A percentile compares a stretch with the other conserved stretches of the same genome.
These are phyloP conservation scores for Kewa caespitosa DNA, from an alignment of 179 eudicot species.

Conservation along the genomic window DNA sequence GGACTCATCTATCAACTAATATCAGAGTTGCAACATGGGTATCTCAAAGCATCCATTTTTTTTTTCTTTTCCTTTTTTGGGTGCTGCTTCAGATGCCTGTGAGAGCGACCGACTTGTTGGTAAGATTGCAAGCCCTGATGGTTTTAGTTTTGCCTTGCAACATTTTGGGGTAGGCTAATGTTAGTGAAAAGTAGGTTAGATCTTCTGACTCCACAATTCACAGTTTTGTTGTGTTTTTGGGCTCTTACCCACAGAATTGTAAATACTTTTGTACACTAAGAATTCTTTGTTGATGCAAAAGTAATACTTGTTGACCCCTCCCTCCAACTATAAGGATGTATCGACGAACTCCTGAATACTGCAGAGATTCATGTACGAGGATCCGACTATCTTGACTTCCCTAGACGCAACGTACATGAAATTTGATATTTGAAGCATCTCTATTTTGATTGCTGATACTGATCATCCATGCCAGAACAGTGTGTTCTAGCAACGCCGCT, in stretches of 20 bases:
- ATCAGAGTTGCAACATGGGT: background rate
- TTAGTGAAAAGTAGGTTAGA: slow-evolving; percentile 8
- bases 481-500: no score
- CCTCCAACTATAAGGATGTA: background rate
- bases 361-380: no score
- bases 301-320: background rate
- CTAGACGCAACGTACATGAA: no score
- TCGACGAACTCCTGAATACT: slow-evolving; percentile 8
- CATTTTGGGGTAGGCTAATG: slow-evolving; percentile 18
- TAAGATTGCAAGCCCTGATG: slow-evolving; percentile 2
- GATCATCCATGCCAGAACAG: no score
- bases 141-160: background rate
- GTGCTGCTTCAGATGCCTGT: slow-evolving; percentile 16
- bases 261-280: slow-evolving; percentile 24
- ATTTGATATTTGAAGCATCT: no score
- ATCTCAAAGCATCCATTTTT: slow-evolving; percentile 17
- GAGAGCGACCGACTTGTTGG: background rate
- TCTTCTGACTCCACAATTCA: slow-evolving; percentile 12
- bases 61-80: slow-evolving; percentile 23
- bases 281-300: slow-evolving; percentile 10
- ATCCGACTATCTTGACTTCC: no score
- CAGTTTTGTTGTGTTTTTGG: slow-evolving; percentile 29
- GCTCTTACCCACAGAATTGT: slow-evolving; percentile 15
- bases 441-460: no score
- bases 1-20: background rate